phyloP scores from a whole-genome alignment of 2,329 filamentous ascomycete species.

The Ciborinia camelliae region DNA sequence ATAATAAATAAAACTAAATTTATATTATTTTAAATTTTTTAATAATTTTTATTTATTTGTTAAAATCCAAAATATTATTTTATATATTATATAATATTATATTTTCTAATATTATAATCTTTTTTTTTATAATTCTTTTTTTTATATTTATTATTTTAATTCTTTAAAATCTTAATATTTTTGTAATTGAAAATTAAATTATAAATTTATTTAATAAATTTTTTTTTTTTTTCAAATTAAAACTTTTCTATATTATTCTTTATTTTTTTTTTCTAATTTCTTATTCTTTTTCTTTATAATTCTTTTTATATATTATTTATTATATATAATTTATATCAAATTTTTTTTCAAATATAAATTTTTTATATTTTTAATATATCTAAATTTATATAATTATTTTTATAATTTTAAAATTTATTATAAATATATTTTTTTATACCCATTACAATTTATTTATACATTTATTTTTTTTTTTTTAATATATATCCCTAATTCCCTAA shows the following conservation, averaged over 20 bases:
- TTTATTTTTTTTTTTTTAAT: not conserved
- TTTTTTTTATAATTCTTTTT: not conserved
- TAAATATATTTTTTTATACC: not conserved
- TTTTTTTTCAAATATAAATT: not conserved
- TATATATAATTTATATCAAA: not conserved
- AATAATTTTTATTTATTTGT: not conserved
- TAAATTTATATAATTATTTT: not conserved
- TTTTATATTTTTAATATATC: not conserved
- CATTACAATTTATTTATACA: not conserved
- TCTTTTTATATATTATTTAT: not conserved
- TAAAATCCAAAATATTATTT: not conserved
- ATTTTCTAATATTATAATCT: not conserved
- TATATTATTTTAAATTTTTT: not conserved
- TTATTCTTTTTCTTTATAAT: not conserved
- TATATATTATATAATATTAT: not conserved
- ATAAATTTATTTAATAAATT: not conserved
- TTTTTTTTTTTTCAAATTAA: not conserved
- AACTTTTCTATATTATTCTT: not conserved
- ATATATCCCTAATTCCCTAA: too few species aligned
- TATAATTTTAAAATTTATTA: not conserved
- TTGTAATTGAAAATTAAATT: not conserved
- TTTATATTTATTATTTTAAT: not conserved
- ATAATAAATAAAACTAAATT: not conserved
- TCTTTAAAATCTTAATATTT: not conserved
- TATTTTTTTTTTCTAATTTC: not conserved